Conservation (phyloP, 805 yeast species). For the Lipomyces japonicus region DNA sequence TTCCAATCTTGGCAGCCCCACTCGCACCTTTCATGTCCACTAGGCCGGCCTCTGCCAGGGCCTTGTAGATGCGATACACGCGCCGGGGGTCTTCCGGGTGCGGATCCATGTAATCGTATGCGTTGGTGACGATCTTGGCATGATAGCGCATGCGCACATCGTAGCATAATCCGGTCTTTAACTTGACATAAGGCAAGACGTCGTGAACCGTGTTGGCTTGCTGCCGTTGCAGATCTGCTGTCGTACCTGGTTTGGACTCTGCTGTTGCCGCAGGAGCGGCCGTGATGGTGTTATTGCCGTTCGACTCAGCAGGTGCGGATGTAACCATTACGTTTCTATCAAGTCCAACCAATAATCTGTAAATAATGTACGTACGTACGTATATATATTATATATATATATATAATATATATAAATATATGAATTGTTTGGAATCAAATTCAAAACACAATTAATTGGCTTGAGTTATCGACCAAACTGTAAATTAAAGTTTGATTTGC, state of each 20-base stretch:
- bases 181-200: slow-evolving; percentile 23
- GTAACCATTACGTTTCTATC: too few relatives aligned
- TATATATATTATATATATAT: too few relatives aligned
- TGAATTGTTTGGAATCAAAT: too few relatives aligned
- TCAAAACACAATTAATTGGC: too few relatives aligned
- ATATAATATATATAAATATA: too few relatives aligned
- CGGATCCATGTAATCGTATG: slow-evolving; percentile 92
- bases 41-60: slow-evolving; percentile 89
- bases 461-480: too few relatives aligned
- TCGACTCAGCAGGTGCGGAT: background rate
- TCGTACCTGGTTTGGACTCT: background rate
- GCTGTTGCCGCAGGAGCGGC: slow-evolving; percentile 38
- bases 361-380: too few relatives aligned
- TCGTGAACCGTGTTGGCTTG: too few relatives aligned
- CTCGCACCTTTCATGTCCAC: slow-evolving; percentile 73
- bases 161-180: slow-evolving; percentile 87
- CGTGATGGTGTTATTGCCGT: slow-evolving; percentile 1
- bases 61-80: slow-evolving; percentile 87
- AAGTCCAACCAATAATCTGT: too few relatives aligned
- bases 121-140: slow-evolving; percentile 87
- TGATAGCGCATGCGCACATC: slow-evolving; percentile 98
- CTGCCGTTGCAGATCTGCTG: too few relatives aligned
- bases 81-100: slow-evolving; percentile 99
- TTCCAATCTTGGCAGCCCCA: slow-evolving; percentile 70
- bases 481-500: too few relatives aligned